Percentiles rank a stretch among this genome's conserved stretches.
Conservation (phyloP, 1,284 basidiomycete species). For the Apiotrichum gamsii region DNA sequence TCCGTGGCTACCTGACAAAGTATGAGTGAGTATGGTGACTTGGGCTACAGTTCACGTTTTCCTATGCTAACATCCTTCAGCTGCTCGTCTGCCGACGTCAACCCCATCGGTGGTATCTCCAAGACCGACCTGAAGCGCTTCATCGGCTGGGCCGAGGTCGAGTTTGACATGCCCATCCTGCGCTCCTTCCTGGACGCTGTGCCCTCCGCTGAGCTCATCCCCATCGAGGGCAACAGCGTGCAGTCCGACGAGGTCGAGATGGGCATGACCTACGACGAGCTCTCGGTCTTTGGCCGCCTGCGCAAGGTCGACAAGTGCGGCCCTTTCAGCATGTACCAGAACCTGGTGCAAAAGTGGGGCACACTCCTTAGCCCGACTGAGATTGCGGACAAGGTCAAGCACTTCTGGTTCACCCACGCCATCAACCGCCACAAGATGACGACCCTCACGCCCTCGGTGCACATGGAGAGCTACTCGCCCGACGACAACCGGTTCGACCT, state of each 20-base stretch:
- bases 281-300: slow-evolving; percentile 85
- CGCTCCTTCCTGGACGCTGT: slow-evolving; percentile 82
- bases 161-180: slow-evolving; percentile 80
- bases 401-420: slow-evolving; percentile 95
- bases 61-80: neutral
- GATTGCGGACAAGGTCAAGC: slow-evolving; percentile 96
- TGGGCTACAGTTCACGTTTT: neutral
- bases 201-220: slow-evolving; percentile 94
- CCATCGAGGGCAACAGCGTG: slow-evolving; percentile 82
- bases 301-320: slow-evolving; percentile 96
- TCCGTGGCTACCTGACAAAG: slow-evolving; percentile 95
- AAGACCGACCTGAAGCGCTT: slow-evolving; percentile 97
- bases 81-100: slow-evolving; percentile 71
- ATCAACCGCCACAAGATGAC: slow-evolving; percentile 99
- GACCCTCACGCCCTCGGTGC: slow-evolving; percentile 91
- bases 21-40: slow-evolving; percentile 87
- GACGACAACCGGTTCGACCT: slow-evolving; percentile 62
- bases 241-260: slow-evolving; percentile 97
- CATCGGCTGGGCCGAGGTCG: slow-evolving; percentile 72
- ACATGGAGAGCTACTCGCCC: slow-evolving; percentile 61
- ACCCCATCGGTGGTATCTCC: slow-evolving; percentile 96
- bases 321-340: slow-evolving; percentile 93
- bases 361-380: slow-evolving; percentile 61
- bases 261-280: slow-evolving; percentile 99
- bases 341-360: slow-evolving; percentile 90